Evolutionary conservation across 2,329 filamentous ascomycete genomes (phyloP).

Genomic region (Apiospora hydei): DNA sequence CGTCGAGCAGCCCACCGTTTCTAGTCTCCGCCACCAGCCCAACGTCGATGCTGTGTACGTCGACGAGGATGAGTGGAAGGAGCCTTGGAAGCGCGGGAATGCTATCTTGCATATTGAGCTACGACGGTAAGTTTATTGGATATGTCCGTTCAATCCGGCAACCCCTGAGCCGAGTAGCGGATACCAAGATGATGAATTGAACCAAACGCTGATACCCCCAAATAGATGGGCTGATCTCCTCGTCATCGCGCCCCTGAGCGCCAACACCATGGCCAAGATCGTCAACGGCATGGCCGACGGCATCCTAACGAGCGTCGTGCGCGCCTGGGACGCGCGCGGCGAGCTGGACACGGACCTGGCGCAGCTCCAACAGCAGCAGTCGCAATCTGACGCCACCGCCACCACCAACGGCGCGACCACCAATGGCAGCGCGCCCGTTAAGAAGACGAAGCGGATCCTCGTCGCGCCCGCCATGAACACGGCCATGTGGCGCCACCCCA

Average conservation of each 20-base stretch:
- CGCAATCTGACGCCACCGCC: constrained; percentile 30
- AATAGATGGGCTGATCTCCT: constrained; percentile 76
- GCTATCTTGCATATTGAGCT: constrained; percentile 91
- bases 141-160: too few relatives aligned
- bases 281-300: constrained; percentile 79
- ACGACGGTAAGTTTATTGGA: constrained; percentile 57
- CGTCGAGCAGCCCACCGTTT: constrained; percentile 75
- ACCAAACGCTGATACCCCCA: background rate
- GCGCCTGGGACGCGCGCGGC: constrained; percentile 87
- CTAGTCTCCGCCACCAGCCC: constrained; percentile 63
- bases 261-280: constrained; percentile 88
- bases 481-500: constrained; percentile 86
- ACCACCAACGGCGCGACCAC: background rate
- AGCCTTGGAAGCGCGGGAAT: constrained; percentile 79
- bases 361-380: constrained; percentile 27
- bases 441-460: constrained; percentile 69
- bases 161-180: too few relatives aligned
- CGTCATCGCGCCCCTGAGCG: constrained; percentile 80
- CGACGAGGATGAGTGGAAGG: constrained; percentile 86
- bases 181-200: background rate
- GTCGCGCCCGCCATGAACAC: constrained; percentile 89
- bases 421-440: constrained; percentile 24
- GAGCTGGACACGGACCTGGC: constrained; percentile 54
- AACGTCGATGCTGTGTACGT: constrained; percentile 83
- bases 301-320: constrained; percentile 74